Base-by-base conservation (phyloP, 345 rosid genomes). In the Camelina laxa region DNA sequence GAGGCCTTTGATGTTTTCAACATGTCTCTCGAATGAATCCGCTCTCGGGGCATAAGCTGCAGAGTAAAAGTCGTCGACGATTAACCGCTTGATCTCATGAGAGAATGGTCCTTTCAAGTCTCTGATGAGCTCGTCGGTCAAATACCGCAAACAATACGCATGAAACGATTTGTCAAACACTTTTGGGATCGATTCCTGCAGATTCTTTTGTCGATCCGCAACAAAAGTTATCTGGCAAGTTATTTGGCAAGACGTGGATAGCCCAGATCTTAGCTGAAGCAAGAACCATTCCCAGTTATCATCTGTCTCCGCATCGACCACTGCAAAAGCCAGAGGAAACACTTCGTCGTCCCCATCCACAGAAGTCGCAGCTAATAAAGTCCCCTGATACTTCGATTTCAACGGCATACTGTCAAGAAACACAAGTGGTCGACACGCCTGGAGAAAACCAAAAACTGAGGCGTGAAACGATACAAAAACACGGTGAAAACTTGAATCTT, bases 231-330 rank as follows among this genome's bases (percentile, higher is more conserved):
- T 69, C 4, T 84, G 86, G 55, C 87, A 82, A 55, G 94, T 94
- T 74, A 91, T 71, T 3, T 84, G 87, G 54, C 87, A 82, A 55
- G 95, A 54, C 4, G 88, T 68, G 58, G 91, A 71, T 17, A 94
- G 71, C 9, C 88, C 91, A 60, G 87, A 67, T 85, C 85, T 89
- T 78, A 91, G 69, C 74, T 94, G 93, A 56, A 82, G 79, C 80
- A 94, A 82, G 84, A 94, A 94, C 98, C 98, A 94, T 79, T 82
- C 86, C 98, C 98, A 94, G 68, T 94, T 88, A 47, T 87, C 91
- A 27, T 84, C 84, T 0, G 84, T 89, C 79, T 94, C 97, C 5
- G 87, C 82, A 78, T 91, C 98, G 6, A 90, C 91, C 24, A 91
- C 91, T 4, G 93, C 88, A 55, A 94, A 94, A 60, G 96, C 95